Evolutionary conservation across 495 filamentous ascomycete species (phyloP), one percentile per base, ranked within the genome.

Genomic region (Tuber borchii): DNA sequence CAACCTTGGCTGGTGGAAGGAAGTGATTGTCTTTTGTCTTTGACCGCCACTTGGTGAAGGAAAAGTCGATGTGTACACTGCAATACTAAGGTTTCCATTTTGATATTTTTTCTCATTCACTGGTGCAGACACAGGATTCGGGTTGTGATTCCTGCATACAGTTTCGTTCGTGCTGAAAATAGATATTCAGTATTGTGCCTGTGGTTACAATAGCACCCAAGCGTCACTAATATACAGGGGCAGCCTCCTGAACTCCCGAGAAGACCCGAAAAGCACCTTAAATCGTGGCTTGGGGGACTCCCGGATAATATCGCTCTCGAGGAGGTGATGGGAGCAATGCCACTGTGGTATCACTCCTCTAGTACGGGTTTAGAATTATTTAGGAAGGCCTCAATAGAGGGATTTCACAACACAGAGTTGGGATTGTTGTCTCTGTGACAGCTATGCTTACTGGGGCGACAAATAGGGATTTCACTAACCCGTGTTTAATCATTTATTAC

Each of bases 21-120:
- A 42, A 51, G 26, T 5, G 40, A 31, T 34, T 12, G 42, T 16
- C n/a, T 37, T 72, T 34, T 12, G 42, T 16, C n/a, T 37, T 72
- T 69, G 10, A 43, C 20, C 37, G 56, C 44, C 51, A 46, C 56
- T 65, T 46, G 31, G 69, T 26, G 34, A 51, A 37, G 42, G 72
- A 16, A 31, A 48, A 45, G 51, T 51, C 61, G 56, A 56, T 72
- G 70, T 79, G 76, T 78, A 78, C 44, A 77, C 72, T 77, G 75
- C 70, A 34, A 65, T 31, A 34, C 26, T 26, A 19, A 65, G 26
- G 31, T 0, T 34, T 65, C 2, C 56, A 34, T 65, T 65, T 26
- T 61, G 31, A 31, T 61, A 2, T 51, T 31, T 12, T 19, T 78
- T 78, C 75, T 78, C 44, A 39, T 71, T 78, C 69, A 4, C 56